Evolutionary conservation across 306 rosid genomes (phyloP).

Genomic region (Fagus crenata): DNA sequence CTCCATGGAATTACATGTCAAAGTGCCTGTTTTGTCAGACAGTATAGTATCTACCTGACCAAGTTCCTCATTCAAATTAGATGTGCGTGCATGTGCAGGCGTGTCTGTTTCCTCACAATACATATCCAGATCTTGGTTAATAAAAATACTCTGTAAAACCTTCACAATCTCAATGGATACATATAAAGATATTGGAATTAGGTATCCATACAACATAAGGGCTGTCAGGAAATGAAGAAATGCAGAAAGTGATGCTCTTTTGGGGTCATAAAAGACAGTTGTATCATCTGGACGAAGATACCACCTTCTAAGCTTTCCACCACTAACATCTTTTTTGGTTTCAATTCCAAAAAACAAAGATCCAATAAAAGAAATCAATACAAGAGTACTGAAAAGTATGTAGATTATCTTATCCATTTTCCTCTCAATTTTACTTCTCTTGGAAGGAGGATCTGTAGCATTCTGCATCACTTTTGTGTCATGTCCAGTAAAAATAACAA

Average conservation of each 20-base stretch:
- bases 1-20: slow-evolving; percentile 95
- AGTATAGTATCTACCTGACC: slow-evolving; percentile 82
- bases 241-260: slow-evolving; percentile 52
- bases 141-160: slow-evolving; percentile 80
- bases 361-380: slow-evolving; percentile 67
- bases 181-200: slow-evolving; percentile 84
- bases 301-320: slow-evolving; percentile 61
- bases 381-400: slow-evolving; percentile 69
- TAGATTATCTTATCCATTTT: slow-evolving; percentile 85
- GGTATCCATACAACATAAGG: slow-evolving; percentile 84
- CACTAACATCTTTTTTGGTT: slow-evolving; percentile 50
- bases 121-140: slow-evolving; percentile 82
- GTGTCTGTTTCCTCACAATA: slow-evolving; percentile 64
- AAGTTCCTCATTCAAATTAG: slow-evolving; percentile 90
- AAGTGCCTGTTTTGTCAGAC: slow-evolving; percentile 88
- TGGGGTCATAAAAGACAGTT: slow-evolving; percentile 57
- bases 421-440: slow-evolving; percentile 85
- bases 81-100: slow-evolving; percentile 83
- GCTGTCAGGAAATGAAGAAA: slow-evolving; percentile 80
- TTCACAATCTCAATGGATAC: slow-evolving; percentile 92
- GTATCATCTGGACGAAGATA: slow-evolving; percentile 69
- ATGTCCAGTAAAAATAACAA: slow-evolving; percentile 78
- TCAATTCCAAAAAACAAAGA: slow-evolving; percentile 61
- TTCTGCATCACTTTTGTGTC: slow-evolving; percentile 95
- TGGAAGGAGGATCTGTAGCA: slow-evolving; percentile 80